phyloP scores from a whole-genome alignment of 1,139 yeast genomes.

The Yamadazyma trypodendri region DNA sequence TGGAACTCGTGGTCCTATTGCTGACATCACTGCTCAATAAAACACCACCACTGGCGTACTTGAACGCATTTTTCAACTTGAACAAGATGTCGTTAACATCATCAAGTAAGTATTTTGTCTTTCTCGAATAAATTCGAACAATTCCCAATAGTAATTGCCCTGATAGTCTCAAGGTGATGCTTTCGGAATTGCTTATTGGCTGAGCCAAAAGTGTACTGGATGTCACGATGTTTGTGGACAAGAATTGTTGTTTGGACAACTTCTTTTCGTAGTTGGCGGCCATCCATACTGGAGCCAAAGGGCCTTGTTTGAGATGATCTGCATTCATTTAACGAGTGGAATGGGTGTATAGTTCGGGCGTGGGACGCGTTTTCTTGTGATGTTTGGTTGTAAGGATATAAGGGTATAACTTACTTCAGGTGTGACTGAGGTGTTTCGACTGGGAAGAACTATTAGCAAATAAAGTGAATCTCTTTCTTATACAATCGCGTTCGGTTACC shows the following conservation, averaged over 20 bases:
- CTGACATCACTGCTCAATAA: constrained; percentile 29
- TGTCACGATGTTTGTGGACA: constrained; percentile 68
- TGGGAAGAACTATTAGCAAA: too few relatives aligned
- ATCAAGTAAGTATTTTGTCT: constrained; percentile 79
- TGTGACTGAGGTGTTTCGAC: too few relatives aligned
- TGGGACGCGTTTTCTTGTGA: too few relatives aligned
- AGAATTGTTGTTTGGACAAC: constrained; percentile 71
- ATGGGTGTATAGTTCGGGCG: too few relatives aligned
- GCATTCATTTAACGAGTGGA: too few relatives aligned
- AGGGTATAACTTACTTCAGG: too few relatives aligned
- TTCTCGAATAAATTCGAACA: constrained; percentile 81
- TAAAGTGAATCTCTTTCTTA: not conserved
- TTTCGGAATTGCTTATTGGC: constrained; percentile 10
- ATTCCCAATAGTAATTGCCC: constrained; percentile 90
- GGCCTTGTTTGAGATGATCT: constrained; percentile 47
- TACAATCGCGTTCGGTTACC: not conserved
- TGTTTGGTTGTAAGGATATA: too few relatives aligned
- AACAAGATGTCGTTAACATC: constrained; percentile 80
- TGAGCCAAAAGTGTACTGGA: constrained; percentile 35
- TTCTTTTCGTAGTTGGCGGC: constrained; percentile 88
- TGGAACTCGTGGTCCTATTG: constrained; percentile 49
- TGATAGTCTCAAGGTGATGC: constrained; percentile 77
- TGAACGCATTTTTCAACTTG: constrained; percentile 73
- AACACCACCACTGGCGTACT: constrained; percentile 39
- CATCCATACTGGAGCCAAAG: constrained; percentile 88